Evolutionary conservation across 2,329 filamentous ascomycete genomes (phyloP).

Genomic region (Neoscytalidium dimidiatum): DNA sequence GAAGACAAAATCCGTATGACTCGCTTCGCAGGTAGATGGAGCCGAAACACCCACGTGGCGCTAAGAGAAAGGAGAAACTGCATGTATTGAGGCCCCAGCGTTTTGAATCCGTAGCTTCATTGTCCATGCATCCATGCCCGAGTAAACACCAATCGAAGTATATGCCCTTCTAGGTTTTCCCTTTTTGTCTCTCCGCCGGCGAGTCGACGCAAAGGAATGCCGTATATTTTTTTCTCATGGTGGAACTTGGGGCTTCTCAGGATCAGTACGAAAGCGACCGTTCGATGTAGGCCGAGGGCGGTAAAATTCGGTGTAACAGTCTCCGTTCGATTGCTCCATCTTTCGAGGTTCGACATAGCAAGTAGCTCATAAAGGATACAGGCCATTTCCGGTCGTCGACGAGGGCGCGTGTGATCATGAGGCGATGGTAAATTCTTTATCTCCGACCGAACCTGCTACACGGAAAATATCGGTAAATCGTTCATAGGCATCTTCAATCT

Average conservation of each 20-base stretch:
- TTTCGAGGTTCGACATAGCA: conserved; percentile 17
- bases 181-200: conserved; percentile 16
- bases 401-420: conserved; percentile 20
- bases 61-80: conserved; percentile 16
- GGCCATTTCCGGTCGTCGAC: conserved; percentile 20
- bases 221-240: conserved; percentile 6
- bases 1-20: conserved; percentile 10
- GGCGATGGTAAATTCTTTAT: conserved; percentile 55
- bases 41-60: conserved; percentile 17
- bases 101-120: conserved; percentile 18
- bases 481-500: conserved; percentile 29
- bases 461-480: conserved; percentile 44
- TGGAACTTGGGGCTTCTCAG: conserved; percentile 8
- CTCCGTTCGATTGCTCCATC: conserved; percentile 11
- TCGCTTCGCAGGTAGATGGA: conserved; percentile 10
- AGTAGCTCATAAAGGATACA: conserved; percentile 20
- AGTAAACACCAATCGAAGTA: conserved; percentile 7
- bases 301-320: conserved; percentile 10
- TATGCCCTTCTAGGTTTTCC: conserved; percentile 13
- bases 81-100: conserved; percentile 16
- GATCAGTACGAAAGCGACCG: conserved; percentile 14
- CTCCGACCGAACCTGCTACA: conserved; percentile 93
- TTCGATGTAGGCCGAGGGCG: background rate
- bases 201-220: conserved; percentile 16
- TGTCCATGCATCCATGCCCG: conserved; percentile 17